Evolutionary conservation across 2,329 filamentous ascomycete genomes (phyloP), one percentile per base, ranked within the genome.

Genomic region (Biscogniauxia sp.): DNA sequence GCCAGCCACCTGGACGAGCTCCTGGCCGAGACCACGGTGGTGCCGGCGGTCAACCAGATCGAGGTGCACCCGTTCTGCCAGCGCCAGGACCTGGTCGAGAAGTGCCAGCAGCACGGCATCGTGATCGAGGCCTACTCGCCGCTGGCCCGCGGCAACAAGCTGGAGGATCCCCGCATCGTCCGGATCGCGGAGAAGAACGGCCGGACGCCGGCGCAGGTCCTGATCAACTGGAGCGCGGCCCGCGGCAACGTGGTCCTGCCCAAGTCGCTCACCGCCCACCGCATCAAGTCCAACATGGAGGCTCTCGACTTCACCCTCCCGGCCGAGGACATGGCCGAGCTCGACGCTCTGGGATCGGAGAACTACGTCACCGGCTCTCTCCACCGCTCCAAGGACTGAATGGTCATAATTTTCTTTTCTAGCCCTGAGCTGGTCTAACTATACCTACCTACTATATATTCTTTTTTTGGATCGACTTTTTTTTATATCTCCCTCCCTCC

Each of bases 201-300:
- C 57, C 82, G 83, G 74, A 82, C 80, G 8, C 77, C 85, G 23
- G 84, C 84, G 7, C 85, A 87, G 74, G 79, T 85, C 26, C 76
- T 86, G 54, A 83, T 87, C 65, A 82, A 83, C 56, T 87, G 84
- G 84, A 84, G 82, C 65, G 73, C 85, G 58, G 74, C 78, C 57
- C 78, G 82, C 64, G 84, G 84, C 57, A 84, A 86, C 71, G 80
- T 85, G 13, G 84, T 87, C 45, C 78, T 89, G 62, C 86, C 86
- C 59, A 89, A 89, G 79, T 87, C 83, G 68, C 84, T 83, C 51
- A 87, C 82, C 28, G 80, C 82, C 25, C 77, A 77, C 41, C 79
- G 86, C 45, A 88, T 89, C 64, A 77, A 79, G 72, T 82, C 80
- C 71, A 91, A 91, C 75, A 84, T 87, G 70, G 79, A 86, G 71